A percentile compares a stretch with the other conserved stretches of the same genome.
phyloP scores from a whole-genome alignment of 164 flowering plant genomes.

The Magnolia sinica region DNA sequence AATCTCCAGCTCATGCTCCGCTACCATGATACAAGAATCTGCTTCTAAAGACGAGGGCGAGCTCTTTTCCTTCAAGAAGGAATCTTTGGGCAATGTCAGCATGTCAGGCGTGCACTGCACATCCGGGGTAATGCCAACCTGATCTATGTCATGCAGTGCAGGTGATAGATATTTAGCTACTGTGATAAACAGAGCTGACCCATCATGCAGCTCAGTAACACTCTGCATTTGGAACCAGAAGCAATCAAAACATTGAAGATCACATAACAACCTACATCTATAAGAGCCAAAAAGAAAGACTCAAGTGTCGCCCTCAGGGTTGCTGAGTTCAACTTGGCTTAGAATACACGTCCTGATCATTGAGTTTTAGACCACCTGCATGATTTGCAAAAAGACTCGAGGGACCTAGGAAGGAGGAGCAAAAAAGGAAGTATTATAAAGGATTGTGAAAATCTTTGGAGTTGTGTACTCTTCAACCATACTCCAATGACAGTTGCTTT shows the following conservation, averaged over 20 bases:
- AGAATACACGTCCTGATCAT: not conserved
- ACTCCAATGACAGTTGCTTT: too few species aligned
- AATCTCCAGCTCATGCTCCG: constrained; percentile 81
- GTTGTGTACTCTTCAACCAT: too few species aligned
- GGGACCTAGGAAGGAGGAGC: not conserved
- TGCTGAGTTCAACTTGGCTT: too few species aligned
- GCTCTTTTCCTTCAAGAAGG: constrained; percentile 32
- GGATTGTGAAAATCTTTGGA: too few species aligned
- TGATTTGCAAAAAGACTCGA: not conserved
- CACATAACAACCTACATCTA: not conserved
- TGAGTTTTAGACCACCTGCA: not conserved
- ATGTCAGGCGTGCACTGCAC: constrained; percentile 83
- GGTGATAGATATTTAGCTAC: constrained; percentile 95
- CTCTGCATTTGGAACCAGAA: constrained; percentile 44
- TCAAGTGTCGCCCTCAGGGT: not conserved
- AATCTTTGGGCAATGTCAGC: constrained; percentile 49
- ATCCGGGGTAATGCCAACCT: constrained; percentile 86
- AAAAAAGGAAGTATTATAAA: too few species aligned
- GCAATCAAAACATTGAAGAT: not conserved
- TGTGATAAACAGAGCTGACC: constrained; percentile 88
- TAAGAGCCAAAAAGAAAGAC: too few species aligned
- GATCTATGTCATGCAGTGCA: constrained; percentile 86
- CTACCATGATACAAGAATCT: constrained; percentile 93
- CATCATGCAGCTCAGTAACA: constrained; percentile 92
- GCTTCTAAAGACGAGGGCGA: constrained; percentile 55